phyloP scores from a whole-genome alignment of 352 stramenopile genomes.

The Pythium phragmiticola region DNA sequence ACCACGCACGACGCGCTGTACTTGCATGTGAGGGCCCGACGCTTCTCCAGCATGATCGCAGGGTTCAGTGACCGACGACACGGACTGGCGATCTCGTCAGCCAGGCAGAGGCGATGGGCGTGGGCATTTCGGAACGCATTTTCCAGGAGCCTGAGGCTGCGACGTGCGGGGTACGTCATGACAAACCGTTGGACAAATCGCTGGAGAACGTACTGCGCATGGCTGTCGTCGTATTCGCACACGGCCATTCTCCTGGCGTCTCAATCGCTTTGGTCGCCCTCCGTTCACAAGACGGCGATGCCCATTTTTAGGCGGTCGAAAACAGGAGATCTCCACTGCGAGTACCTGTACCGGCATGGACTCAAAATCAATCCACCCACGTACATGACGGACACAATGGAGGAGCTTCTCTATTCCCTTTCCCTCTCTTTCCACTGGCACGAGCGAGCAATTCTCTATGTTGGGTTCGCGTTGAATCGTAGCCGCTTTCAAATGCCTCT shows the following conservation, averaged over 20 bases:
- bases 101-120: not conserved
- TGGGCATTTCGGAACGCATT: slow-evolving; percentile 25
- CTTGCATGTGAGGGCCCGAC: not conserved
- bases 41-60: not conserved
- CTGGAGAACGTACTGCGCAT: slow-evolving; percentile 13
- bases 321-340: not conserved
- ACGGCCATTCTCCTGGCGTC: not conserved
- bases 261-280: not conserved
- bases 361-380: too few relatives aligned
- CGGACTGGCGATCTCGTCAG: not conserved
- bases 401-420: not conserved
- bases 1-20: slow-evolving; percentile 11
- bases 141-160: slow-evolving; percentile 16
- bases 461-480: not conserved
- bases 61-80: not conserved
- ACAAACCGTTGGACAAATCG: slow-evolving; percentile 26
- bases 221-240: not conserved
- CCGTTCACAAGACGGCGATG: not conserved
- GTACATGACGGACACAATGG: too few relatives aligned
- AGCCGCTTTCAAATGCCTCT: not conserved
- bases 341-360: too few relatives aligned
- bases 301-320: slow-evolving; percentile 1
- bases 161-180: slow-evolving; percentile 17
- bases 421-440: not conserved
- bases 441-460: too few relatives aligned